Conservation (phyloP, 257 asterid genomes). For the Echium plantagineum region DNA sequence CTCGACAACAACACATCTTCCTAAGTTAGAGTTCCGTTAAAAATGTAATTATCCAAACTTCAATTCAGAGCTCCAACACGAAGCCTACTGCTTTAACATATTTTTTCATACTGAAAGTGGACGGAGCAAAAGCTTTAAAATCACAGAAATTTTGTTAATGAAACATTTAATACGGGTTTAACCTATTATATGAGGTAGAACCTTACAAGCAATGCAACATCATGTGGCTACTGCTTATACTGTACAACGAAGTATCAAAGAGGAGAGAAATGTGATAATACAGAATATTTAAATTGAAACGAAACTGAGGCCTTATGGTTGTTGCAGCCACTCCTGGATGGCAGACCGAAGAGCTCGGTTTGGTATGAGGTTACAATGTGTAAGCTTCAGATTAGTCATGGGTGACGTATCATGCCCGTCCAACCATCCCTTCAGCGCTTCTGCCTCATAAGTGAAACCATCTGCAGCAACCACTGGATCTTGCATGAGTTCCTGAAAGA, state of each 20-base stretch:
- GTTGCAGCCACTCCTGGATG: slow-evolving; percentile 79
- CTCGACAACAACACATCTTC: no score
- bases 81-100: no score
- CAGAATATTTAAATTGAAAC: neutral
- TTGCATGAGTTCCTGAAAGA: slow-evolving; percentile 74
- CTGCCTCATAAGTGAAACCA: slow-evolving; percentile 80
- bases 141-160: neutral
- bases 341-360: slow-evolving; percentile 88
- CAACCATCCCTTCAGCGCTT: slow-evolving; percentile 80
- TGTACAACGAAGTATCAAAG: slow-evolving; percentile 2
- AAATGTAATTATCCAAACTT: no score
- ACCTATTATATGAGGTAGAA: neutral
- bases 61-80: no score
- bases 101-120: no score
- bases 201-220: neutral
- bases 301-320: slow-evolving; percentile 5
- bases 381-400: slow-evolving; percentile 60
- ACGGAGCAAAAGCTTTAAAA: neutral
- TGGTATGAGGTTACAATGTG: slow-evolving; percentile 45
- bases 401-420: slow-evolving; percentile 89
- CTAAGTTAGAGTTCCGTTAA: no score
- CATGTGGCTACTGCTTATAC: neutral
- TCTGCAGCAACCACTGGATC: slow-evolving; percentile 92
- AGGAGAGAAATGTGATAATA: neutral
- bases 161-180: neutral